phyloP scores from a whole-genome alignment of 139 green algal genomes.

The Micractinium conductrix region DNA sequence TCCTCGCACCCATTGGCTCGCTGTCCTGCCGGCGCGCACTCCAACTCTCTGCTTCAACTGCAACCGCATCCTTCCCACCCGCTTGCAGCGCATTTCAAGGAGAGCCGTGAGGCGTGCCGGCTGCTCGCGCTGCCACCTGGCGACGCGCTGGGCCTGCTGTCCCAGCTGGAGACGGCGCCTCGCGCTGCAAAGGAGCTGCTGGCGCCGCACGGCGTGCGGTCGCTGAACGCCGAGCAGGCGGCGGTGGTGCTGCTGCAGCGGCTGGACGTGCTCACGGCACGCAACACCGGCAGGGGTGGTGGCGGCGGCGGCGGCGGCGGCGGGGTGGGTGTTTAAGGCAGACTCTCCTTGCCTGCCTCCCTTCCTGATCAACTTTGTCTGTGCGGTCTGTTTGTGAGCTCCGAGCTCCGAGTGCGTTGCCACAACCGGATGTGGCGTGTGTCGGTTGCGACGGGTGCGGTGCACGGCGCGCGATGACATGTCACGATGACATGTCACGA shows the following conservation, averaged over 20 bases:
- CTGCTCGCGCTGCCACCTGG: conserved; percentile 23
- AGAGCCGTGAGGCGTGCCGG: conserved; percentile 51
- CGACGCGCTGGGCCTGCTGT: conserved; percentile 4
- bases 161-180: not conserved
- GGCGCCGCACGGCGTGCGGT: conserved; percentile 14
- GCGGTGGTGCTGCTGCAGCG: conserved; percentile 31
- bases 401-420: no score
- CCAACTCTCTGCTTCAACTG: no score
- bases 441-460: no score
- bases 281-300: not conserved
- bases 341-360: no score
- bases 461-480: no score
- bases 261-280: conserved; percentile 26
- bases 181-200: conserved; percentile 11
- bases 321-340: not conserved
- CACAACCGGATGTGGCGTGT: no score
- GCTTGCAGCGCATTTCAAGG: conserved; percentile 65
- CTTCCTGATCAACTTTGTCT: no score
- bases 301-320: not conserved
- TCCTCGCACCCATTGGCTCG: no score
- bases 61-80: no score
- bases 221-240: conserved; percentile 41
- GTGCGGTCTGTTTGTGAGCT: no score
- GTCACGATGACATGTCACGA: no score
- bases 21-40: no score